phyloP scores from a whole-genome alignment of 1,284 basidiomycete genomes.

The Paramarasmius palmivorus region DNA sequence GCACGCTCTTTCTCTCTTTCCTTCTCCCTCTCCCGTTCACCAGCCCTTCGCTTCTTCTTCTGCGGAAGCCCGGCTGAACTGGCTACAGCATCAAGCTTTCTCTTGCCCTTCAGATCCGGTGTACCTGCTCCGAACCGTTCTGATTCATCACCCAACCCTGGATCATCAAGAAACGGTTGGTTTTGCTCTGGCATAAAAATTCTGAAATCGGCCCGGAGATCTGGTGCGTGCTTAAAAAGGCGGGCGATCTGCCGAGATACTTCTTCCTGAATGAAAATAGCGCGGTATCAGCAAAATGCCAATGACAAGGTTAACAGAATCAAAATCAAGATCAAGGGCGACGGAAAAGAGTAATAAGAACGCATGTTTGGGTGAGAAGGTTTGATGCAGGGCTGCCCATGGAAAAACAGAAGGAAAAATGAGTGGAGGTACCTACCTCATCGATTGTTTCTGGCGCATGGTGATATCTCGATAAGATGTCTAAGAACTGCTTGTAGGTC shows the following conservation, averaged over 20 bases:
- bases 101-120: slow-evolving; percentile 24
- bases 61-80: slow-evolving; percentile 39
- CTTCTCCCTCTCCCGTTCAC: slow-evolving; percentile 40
- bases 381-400: slow-evolving; percentile 21
- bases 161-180: slow-evolving; percentile 49
- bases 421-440: slow-evolving; percentile 64
- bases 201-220: slow-evolving; percentile 89
- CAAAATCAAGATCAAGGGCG: background rate
- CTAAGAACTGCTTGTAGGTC: slow-evolving; percentile 92
- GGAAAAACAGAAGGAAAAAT: slow-evolving; percentile 19
- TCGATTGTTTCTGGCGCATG: slow-evolving; percentile 58
- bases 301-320: background rate
- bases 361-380: too few species aligned
- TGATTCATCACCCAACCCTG: slow-evolving; percentile 21
- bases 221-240: slow-evolving; percentile 87
- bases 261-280: slow-evolving; percentile 52
- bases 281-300: background rate
- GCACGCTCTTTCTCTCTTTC: slow-evolving; percentile 36
- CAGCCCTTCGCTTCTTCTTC: slow-evolving; percentile 65
- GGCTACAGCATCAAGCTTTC: slow-evolving; percentile 37
- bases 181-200: slow-evolving; percentile 84
- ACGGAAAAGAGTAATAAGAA: too few species aligned
- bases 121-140: slow-evolving; percentile 16
- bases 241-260: slow-evolving; percentile 85
- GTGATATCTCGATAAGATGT: slow-evolving; percentile 78